A percentile compares a stretch with the other conserved stretches of the same genome.
Evolutionary conservation across 352 stramenopile species (phyloP).

Genomic region (Lagenidium sp.): DNA sequence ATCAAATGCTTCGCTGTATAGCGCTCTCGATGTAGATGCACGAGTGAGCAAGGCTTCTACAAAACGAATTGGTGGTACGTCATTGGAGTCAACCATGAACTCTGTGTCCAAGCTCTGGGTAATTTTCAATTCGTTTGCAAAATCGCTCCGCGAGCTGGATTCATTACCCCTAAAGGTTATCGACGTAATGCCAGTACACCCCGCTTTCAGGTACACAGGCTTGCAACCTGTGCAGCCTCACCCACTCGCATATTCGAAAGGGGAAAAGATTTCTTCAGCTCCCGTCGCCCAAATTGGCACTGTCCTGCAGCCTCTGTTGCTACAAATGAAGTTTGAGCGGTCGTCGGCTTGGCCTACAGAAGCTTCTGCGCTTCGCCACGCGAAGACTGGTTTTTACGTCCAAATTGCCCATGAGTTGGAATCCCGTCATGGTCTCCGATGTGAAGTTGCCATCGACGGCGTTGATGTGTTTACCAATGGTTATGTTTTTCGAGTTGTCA

Average conservation of each 20-base stretch:
- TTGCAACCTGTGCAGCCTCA: conserved; percentile 76
- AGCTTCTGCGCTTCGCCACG: conserved; percentile 63
- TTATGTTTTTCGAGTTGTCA: conserved; percentile 78
- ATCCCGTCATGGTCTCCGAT: conserved; percentile 41
- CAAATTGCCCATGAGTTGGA: conserved; percentile 79
- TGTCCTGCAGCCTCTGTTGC: conserved; percentile 57
- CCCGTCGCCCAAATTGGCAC: conserved; percentile 60
- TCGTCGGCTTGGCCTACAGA: conserved; percentile 83
- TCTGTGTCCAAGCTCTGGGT: conserved; percentile 65
- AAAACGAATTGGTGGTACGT: conserved; percentile 35
- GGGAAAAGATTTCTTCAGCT: conserved; percentile 38
- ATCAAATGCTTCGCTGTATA: conserved; percentile 66
- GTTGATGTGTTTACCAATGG: conserved; percentile 79
- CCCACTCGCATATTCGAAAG: conserved; percentile 76
- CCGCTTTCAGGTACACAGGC: conserved; percentile 83
- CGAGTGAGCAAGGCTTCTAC: conserved; percentile 16
- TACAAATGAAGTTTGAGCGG: conserved; percentile 79
- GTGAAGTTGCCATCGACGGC: conserved; percentile 60
- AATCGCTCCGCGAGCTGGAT: conserved; percentile 63
- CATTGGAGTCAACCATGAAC: conserved; percentile 71
- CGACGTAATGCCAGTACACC: conserved; percentile 67
- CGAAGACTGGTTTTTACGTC: conserved; percentile 87
- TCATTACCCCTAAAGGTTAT: conserved; percentile 83
- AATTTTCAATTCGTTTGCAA: conserved; percentile 76
- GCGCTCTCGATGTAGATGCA: conserved; percentile 52